phyloP scores from a whole-genome alignment of 2,329 filamentous ascomycete genomes.

The Colletotrichum sp. region DNA sequence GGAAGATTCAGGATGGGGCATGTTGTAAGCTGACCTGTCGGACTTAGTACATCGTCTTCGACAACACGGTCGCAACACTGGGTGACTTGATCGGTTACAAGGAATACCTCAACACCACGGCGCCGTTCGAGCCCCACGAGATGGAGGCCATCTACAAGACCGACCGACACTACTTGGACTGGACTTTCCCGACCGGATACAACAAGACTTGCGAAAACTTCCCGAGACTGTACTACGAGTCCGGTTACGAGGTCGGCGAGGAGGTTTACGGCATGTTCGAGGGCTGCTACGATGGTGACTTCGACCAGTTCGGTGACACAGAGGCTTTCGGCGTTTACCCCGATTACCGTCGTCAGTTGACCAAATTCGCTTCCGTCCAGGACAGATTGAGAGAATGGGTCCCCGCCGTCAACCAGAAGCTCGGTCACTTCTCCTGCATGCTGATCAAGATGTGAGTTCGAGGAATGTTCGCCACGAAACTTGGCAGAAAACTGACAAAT shows the following conservation, averaged over 20 bases:
- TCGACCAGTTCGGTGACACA: slow-evolving; percentile 68
- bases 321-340: slow-evolving; percentile 68
- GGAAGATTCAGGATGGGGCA: not conserved
- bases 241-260: slow-evolving; percentile 53
- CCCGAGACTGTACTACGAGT: slow-evolving; percentile 66
- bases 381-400: slow-evolving; percentile 70
- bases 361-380: slow-evolving; percentile 71
- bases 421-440: slow-evolving; percentile 68
- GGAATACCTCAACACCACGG: slow-evolving; percentile 61
- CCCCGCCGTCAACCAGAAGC: slow-evolving; percentile 59
- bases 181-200: slow-evolving; percentile 56
- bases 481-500: not conserved
- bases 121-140: slow-evolving; percentile 59
- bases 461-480: not conserved
- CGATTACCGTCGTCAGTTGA: slow-evolving; percentile 67
- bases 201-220: slow-evolving; percentile 57
- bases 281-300: slow-evolving; percentile 67
- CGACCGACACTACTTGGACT: slow-evolving; percentile 61
- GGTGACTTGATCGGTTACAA: slow-evolving; percentile 68
- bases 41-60: slow-evolving; percentile 69
- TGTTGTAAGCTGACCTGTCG: slow-evolving; percentile 59
- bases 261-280: slow-evolving; percentile 51
- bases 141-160: slow-evolving; percentile 63
- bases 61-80: slow-evolving; percentile 71
- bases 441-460: slow-evolving; percentile 50